A percentile compares a stretch with the other conserved stretches of the same genome.
Evolutionary conservation across 169 alveolate genomes (phyloP).

Genomic region (Plasmodium inui): DNA sequence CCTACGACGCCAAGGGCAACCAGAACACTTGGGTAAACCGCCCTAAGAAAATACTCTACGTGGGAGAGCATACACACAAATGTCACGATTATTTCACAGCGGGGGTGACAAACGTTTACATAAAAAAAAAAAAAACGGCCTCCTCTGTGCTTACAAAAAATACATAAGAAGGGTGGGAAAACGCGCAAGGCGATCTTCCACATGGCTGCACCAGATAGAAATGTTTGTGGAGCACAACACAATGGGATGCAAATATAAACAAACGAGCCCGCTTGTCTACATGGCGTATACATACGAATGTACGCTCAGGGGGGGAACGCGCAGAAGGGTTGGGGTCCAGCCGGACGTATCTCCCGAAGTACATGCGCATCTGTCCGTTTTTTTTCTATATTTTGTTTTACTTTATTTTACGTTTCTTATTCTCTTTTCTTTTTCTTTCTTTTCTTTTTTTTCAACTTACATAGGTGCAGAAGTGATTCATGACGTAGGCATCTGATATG

Average conservation of each 20-base stretch:
- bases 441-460: slow-evolving; percentile 62
- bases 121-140: not conserved
- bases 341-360: not conserved
- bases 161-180: not conserved
- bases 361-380: not conserved
- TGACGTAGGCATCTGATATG: slow-evolving; percentile 54
- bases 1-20: not conserved
- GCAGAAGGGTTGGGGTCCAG: not conserved
- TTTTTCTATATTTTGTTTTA: not conserved
- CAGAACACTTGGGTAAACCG: not conserved
- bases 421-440: not conserved
- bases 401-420: not conserved
- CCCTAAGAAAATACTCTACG: not conserved
- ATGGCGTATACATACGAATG: not conserved
- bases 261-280: not conserved
- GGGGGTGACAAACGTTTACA: not conserved
- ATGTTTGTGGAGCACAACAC: not conserved
- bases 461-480: slow-evolving; percentile 58
- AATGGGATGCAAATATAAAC: not conserved
- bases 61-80: not conserved
- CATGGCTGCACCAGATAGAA: not conserved
- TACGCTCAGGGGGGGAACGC: not conserved
- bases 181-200: not conserved
- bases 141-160: not conserved
- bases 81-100: not conserved